These are phyloP conservation scores for Neopestalotiopsis rosae DNA, from an alignment of 2,329 filamentous ascomycete species.

Conservation along the genomic window DNA sequence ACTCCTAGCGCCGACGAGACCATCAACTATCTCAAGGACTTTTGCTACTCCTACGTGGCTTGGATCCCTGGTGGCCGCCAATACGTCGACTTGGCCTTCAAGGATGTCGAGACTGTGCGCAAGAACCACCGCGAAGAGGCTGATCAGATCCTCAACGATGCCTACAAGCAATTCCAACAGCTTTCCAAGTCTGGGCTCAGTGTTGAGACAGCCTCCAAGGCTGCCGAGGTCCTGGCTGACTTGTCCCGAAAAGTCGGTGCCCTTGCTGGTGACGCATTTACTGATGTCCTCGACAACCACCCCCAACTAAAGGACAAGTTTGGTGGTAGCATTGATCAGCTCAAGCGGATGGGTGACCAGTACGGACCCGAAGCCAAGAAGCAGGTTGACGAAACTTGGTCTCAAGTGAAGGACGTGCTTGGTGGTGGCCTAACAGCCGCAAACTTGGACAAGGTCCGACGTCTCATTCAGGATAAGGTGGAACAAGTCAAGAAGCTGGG, in stretches of 20 bases:
- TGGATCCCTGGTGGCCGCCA: slow-evolving; percentile 74
- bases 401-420: slow-evolving; percentile 68
- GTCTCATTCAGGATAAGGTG: slow-evolving; percentile 72
- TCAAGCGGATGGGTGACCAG: slow-evolving; percentile 72
- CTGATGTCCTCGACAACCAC: slow-evolving; percentile 74
- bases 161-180: slow-evolving; percentile 70
- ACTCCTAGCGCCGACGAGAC: slow-evolving; percentile 72
- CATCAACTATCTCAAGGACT: slow-evolving; percentile 67
- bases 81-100: slow-evolving; percentile 73
- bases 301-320: slow-evolving; percentile 75
- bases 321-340: slow-evolving; percentile 69
- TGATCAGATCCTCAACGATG: slow-evolving; percentile 69
- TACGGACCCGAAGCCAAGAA: slow-evolving; percentile 80
- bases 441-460: slow-evolving; percentile 60
- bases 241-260: slow-evolving; percentile 63
- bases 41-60: slow-evolving; percentile 70
- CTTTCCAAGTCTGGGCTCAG: slow-evolving; percentile 65
- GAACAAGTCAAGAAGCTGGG: slow-evolving; percentile 70
- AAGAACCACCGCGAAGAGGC: slow-evolving; percentile 73
- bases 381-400: slow-evolving; percentile 74
- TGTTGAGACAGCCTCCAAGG: slow-evolving; percentile 65
- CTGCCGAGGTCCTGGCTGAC: slow-evolving; percentile 67
- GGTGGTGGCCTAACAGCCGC: slow-evolving; percentile 62
- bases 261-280: slow-evolving; percentile 66
- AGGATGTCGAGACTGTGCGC: slow-evolving; percentile 72